Conservation (phyloP, 2,329 filamentous ascomycete species). For the Penicillium sumatraense region DNA sequence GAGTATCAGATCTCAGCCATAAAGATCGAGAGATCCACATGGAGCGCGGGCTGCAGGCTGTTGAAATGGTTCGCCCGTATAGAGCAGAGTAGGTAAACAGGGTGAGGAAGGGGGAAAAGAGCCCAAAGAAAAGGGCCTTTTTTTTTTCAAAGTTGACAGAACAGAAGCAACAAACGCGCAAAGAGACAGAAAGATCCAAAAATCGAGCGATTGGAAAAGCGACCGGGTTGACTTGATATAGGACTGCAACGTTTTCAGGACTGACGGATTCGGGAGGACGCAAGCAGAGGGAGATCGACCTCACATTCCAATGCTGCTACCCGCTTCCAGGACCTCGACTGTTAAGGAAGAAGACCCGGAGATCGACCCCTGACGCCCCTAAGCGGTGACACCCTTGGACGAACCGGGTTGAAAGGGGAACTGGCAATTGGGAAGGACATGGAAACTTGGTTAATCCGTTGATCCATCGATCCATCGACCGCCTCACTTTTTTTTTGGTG, state of each 20-base stretch:
- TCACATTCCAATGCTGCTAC: slow-evolving; percentile 34
- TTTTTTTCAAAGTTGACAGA: background rate
- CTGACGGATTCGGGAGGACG: slow-evolving; percentile 28
- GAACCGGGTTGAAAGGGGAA: slow-evolving; percentile 2
- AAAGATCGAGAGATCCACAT: slow-evolving; percentile 4
- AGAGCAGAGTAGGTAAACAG: background rate
- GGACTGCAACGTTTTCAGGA: slow-evolving; percentile 25
- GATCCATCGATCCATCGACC: slow-evolving; percentile 12
- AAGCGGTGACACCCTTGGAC: background rate
- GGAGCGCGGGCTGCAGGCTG: background rate
- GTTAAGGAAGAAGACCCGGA: background rate
- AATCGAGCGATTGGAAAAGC: slow-evolving; percentile 25
- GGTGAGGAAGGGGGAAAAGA: background rate
- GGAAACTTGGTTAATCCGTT: background rate
- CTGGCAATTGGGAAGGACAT: background rate
- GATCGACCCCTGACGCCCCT: slow-evolving; percentile 3
- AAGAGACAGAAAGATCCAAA: slow-evolving; percentile 18
- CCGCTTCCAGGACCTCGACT: slow-evolving; percentile 20
- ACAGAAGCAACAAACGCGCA: slow-evolving; percentile 9
- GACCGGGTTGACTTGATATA: slow-evolving; percentile 32
- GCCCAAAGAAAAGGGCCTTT: background rate
- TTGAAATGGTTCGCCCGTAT: slow-evolving; percentile 1
- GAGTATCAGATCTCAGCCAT: slow-evolving; percentile 5
- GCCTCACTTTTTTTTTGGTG: slow-evolving; percentile 27
- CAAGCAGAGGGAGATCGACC: slow-evolving; percentile 20